phyloP scores from a whole-genome alignment of 2,329 filamentous ascomycete species.

The Erysiphe pulchra region DNA sequence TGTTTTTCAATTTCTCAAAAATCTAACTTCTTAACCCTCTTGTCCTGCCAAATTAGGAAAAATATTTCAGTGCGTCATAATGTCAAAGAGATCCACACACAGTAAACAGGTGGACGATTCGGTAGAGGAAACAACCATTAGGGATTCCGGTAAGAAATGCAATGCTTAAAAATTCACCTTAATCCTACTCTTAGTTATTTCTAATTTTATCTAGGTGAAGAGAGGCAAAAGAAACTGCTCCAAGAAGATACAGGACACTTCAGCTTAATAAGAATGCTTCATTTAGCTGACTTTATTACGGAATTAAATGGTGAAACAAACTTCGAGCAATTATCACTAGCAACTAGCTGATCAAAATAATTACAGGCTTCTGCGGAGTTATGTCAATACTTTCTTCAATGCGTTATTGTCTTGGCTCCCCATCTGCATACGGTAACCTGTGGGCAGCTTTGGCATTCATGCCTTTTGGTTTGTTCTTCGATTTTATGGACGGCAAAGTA shows the following conservation, averaged over 20 bases:
- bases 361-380: conserved; percentile 53
- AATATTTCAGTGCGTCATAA: not conserved
- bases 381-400: conserved; percentile 93
- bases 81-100: not conserved
- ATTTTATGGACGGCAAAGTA: conserved; percentile 93
- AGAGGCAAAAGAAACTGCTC: conserved; percentile 55
- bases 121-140: not conserved
- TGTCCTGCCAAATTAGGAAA: not conserved
- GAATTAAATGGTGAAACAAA: conserved; percentile 40
- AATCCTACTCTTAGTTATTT: not conserved
- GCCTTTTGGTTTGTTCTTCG: conserved; percentile 85
- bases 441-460: conserved; percentile 71
- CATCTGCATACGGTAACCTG: conserved; percentile 37
- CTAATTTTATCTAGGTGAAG: conserved; percentile 22
- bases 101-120: not conserved
- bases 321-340: not conserved
- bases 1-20: no score
- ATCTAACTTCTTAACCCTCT: no score
- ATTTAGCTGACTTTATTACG: conserved; percentile 66
- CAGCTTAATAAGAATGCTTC: conserved; percentile 38
- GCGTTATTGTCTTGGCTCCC: conserved; percentile 64
- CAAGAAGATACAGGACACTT: conserved; percentile 49
- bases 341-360: not conserved
- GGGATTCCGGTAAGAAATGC: not conserved
- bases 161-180: not conserved